A percentile compares a stretch with the other conserved stretches of the same genome.
phyloP scores from a whole-genome alignment of 31 red algal species.

The Asparagopsis taxiformis region DNA sequence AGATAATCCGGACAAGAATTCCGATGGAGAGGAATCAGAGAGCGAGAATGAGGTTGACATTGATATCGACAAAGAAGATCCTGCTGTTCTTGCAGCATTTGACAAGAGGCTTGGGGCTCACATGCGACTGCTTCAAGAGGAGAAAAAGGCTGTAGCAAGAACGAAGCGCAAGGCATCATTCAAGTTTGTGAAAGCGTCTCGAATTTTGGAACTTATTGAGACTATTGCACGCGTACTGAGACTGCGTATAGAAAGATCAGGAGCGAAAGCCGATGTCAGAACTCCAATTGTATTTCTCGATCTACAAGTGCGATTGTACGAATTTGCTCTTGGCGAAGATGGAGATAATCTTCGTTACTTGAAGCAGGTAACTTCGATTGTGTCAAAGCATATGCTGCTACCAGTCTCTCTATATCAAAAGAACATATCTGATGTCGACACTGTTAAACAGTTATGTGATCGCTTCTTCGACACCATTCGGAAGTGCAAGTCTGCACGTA shows the following conservation, averaged over 20 bases:
- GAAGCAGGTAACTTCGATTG: conserved; percentile 21
- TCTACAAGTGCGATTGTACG: conserved; percentile 48
- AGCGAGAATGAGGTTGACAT: conserved; percentile 17
- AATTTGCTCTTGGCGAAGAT: conserved; percentile 31
- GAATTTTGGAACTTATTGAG: conserved; percentile 25
- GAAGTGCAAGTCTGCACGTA: background rate
- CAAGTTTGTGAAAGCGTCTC: background rate
- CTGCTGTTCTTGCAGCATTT: conserved; percentile 10
- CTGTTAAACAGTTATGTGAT: conserved; percentile 18
- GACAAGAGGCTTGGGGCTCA: conserved; percentile 8
- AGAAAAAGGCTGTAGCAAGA: background rate
- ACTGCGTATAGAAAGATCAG: conserved; percentile 14
- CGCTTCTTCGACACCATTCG: conserved; percentile 23
- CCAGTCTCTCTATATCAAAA: conserved; percentile 1
- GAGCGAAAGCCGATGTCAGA: conserved; percentile 12
- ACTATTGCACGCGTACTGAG: conserved; percentile 9
- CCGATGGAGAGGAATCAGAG: background rate
- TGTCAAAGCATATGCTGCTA: conserved; percentile 47
- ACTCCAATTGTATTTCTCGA: conserved; percentile 42
- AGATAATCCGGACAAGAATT: background rate
- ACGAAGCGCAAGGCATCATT: background rate
- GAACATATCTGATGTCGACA: conserved; percentile 16
- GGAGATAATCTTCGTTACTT: conserved; percentile 13
- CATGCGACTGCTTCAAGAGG: conserved; percentile 7
- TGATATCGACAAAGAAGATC: conserved; percentile 21